phyloP scores from a whole-genome alignment of 2,329 filamentous ascomycete species.

The Talaromyces sp. region DNA sequence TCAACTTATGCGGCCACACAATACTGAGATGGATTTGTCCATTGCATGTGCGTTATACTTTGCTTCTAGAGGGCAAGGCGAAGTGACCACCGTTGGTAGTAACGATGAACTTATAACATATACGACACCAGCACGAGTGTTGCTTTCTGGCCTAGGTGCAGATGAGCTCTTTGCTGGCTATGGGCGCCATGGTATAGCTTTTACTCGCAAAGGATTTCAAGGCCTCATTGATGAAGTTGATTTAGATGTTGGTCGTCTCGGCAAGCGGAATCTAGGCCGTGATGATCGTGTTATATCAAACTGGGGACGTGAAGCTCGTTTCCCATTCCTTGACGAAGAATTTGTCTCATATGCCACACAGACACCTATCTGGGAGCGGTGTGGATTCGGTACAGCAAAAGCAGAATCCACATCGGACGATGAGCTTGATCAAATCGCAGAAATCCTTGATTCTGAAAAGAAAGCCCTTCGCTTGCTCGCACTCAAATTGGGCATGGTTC shows the following conservation, averaged over 20 bases:
- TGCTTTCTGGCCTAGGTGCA: constrained; percentile 88
- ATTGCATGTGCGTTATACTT: constrained; percentile 95
- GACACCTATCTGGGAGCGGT: constrained; percentile 77
- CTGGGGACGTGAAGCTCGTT: constrained; percentile 84
- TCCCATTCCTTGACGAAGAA: constrained; percentile 84
- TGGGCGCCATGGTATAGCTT: constrained; percentile 75
- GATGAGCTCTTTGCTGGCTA: constrained; percentile 97
- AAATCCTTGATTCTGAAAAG: constrained; percentile 70
- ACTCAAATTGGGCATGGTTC: constrained; percentile 65
- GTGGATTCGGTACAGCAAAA: constrained; percentile 66
- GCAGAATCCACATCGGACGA: constrained; percentile 22
- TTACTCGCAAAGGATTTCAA: constrained; percentile 62
- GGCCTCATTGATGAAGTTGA: constrained; percentile 78
- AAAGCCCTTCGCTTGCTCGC: constrained; percentile 74
- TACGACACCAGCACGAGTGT: constrained; percentile 69
- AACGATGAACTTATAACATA: constrained; percentile 47
- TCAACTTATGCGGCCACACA: constrained; percentile 81
- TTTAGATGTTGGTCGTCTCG: constrained; percentile 78
- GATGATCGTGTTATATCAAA: constrained; percentile 89
- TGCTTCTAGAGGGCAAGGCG: constrained; percentile 71
- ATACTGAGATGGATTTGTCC: constrained; percentile 98
- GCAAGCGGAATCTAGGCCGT: constrained; percentile 89
- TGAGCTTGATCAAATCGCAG: not conserved
- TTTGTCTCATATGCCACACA: constrained; percentile 77
- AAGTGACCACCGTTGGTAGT: not conserved